phyloP scores from a whole-genome alignment of 345 rosid species.

The Rhodamnia rubescens region DNA sequence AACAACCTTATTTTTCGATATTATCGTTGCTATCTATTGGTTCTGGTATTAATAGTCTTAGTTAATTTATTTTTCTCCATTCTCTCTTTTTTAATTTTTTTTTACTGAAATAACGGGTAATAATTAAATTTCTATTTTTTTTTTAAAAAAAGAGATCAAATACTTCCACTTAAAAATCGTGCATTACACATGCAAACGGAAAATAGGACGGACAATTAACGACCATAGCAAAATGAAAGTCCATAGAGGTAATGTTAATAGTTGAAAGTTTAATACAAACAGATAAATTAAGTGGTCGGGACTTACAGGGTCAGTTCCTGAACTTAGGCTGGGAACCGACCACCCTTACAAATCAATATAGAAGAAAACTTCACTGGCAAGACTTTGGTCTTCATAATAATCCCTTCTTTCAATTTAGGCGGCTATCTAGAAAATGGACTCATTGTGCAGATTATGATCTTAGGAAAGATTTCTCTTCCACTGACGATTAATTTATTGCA shows the following conservation, averaged over 20 bases:
- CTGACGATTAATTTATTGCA: not conserved
- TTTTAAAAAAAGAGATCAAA: not conserved
- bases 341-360: too few species aligned
- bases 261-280: not conserved
- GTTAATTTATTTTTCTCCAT: not conserved
- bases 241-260: too few species aligned
- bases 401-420: not conserved
- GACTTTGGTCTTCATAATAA: not conserved
- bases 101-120: not conserved
- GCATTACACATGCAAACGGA: not conserved
- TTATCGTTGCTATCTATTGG: not conserved
- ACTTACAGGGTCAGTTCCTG: too few species aligned
- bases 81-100: not conserved
- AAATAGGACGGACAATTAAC: not conserved
- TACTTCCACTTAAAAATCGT: not conserved
- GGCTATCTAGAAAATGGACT: not conserved
- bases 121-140: not conserved
- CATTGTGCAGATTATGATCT: not conserved
- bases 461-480: not conserved
- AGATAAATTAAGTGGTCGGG: not conserved
- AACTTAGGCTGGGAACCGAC: too few species aligned
- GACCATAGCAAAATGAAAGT: too few species aligned
- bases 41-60: not conserved
- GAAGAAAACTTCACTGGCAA: not conserved
- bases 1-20: not conserved